phyloP scores from a whole-genome alignment of 2,329 filamentous ascomycete species.

The Aphanocladium album region DNA sequence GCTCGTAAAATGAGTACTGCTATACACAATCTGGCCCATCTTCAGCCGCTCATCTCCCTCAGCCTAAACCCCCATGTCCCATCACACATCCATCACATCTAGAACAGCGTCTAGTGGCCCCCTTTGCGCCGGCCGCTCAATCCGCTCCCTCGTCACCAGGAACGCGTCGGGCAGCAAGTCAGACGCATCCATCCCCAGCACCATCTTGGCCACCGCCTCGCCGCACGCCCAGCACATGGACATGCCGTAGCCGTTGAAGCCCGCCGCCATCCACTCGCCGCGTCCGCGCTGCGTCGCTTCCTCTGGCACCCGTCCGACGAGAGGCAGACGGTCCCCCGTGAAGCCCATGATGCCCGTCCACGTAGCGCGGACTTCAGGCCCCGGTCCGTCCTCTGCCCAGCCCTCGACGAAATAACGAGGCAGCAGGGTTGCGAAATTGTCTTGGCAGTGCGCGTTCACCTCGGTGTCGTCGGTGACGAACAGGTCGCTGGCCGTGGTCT shows the following conservation, averaged over 20 bases:
- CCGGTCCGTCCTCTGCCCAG: constrained; percentile 19
- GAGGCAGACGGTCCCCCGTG: constrained; percentile 41
- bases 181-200: constrained; percentile 11
- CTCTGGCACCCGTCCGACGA: constrained; percentile 40
- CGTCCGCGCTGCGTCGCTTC: constrained; percentile 17
- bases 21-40: too few relatives aligned
- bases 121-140: neutral
- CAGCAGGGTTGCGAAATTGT: constrained; percentile 31
- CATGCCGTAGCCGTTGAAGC: constrained; percentile 43
- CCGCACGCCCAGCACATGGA: constrained; percentile 41
- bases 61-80: neutral
- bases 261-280: constrained; percentile 41
- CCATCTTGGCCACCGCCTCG: constrained; percentile 23
- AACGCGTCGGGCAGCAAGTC: constrained; percentile 11
- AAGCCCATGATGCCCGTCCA: constrained; percentile 45
- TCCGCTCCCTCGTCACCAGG: constrained; percentile 1
- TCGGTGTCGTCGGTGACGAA: constrained; percentile 37
- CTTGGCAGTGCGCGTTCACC: constrained; percentile 27
- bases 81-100: neutral
- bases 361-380: constrained; percentile 26
- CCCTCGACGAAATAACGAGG: constrained; percentile 29
- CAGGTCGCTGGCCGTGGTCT: constrained; percentile 29
- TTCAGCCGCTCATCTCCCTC: too few relatives aligned
- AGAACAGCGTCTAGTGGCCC: neutral
- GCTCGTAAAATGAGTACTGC: too few relatives aligned